Conservation (phyloP, 768 basidiomycete genomes). For the Dioszegia aurantiaca region DNA sequence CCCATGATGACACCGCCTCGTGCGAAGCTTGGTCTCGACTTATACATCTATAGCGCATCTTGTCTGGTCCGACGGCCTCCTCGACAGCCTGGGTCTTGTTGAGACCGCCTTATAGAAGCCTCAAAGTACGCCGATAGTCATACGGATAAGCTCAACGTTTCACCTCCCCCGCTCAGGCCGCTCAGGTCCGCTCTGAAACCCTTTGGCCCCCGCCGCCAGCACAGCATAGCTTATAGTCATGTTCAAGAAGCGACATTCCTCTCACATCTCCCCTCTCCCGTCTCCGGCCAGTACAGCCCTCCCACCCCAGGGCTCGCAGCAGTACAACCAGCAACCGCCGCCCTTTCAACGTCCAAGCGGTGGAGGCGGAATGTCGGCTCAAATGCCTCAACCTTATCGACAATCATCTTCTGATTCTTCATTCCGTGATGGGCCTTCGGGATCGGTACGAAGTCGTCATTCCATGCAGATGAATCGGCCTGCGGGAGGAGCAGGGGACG, state of each 20-base stretch:
- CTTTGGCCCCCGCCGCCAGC: too few species aligned
- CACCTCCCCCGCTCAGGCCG: too few species aligned
- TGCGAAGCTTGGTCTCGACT: too few species aligned
- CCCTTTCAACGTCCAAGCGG: constrained; percentile 5
- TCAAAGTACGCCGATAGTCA: too few species aligned
- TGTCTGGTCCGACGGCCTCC: too few species aligned
- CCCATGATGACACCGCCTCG: too few species aligned
- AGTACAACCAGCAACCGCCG: not conserved
- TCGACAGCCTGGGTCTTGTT: too few species aligned
- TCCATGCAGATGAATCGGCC: not conserved
- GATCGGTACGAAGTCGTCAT: not conserved
- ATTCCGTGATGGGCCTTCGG: not conserved
- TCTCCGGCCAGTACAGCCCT: constrained; percentile 21
- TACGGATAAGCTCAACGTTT: too few species aligned
- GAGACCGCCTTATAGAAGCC: too few species aligned
- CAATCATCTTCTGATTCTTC: constrained; percentile 1
- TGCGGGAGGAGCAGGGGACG: not conserved
- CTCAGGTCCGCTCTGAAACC: not conserved
- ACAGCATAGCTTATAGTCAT: constrained; percentile 10
- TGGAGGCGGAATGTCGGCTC: constrained; percentile 9
- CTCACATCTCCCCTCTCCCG: constrained; percentile 26
- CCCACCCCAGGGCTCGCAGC: not conserved
- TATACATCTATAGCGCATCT: too few species aligned
- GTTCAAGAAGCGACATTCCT: constrained; percentile 32
- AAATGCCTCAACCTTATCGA: constrained; percentile 12